phyloP scores from a whole-genome alignment of 768 basidiomycete species.

The Vararia minispora region DNA sequence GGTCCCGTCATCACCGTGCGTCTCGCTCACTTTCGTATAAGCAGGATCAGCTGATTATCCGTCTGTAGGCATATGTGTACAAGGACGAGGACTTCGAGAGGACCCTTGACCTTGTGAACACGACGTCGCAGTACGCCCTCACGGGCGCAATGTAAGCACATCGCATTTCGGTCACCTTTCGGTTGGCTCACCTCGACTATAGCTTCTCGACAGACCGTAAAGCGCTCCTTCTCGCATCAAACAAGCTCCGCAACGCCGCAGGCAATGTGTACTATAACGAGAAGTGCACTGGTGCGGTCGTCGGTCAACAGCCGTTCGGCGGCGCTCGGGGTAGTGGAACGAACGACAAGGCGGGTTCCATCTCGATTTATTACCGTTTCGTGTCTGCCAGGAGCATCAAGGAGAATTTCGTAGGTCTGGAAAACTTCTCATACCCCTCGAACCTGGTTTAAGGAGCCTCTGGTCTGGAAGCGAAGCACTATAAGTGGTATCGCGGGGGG shows the following conservation, averaged over 20 bases:
- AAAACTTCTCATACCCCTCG: slow-evolving; percentile 77
- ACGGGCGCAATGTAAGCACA: slow-evolving; percentile 84
- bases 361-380: slow-evolving; percentile 68
- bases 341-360: slow-evolving; percentile 94
- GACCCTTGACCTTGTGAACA: slow-evolving; percentile 79
- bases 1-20: slow-evolving; percentile 87
- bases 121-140: slow-evolving; percentile 77
- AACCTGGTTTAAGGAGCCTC: slow-evolving; percentile 59
- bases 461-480: background rate
- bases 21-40: background rate
- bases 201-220: slow-evolving; percentile 80
- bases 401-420: slow-evolving; percentile 85
- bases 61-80: slow-evolving; percentile 67
- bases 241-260: slow-evolving; percentile 78
- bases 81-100: slow-evolving; percentile 80
- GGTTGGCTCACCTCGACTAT: slow-evolving; percentile 11
- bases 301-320: slow-evolving; percentile 97
- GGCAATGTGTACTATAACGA: slow-evolving; percentile 99
- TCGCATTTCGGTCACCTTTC: background rate
- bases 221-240: slow-evolving; percentile 70
- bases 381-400: slow-evolving; percentile 89
- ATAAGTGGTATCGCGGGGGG: background rate
- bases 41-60: background rate
- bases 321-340: slow-evolving; percentile 89
- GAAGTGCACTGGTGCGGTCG: slow-evolving; percentile 95